Base-by-base conservation (phyloP, 225 moss, liverwort and hornwort genomes). In the Polytrichum formosum region DNA sequence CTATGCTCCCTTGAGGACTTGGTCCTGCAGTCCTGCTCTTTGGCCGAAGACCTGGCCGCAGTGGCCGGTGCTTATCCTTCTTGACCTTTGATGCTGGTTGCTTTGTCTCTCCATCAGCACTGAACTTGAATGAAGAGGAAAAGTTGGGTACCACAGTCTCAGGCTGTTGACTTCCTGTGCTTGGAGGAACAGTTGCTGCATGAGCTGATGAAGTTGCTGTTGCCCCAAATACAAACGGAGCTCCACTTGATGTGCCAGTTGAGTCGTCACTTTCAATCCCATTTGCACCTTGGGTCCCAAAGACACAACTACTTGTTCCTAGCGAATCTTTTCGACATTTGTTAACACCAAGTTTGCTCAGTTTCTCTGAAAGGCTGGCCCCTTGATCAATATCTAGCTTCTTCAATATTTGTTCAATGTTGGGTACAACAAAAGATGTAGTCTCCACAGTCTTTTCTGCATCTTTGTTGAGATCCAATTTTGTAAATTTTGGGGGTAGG, bases 71-170 rank as follows among this genome's bases (percentile, higher is more conserved):
- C 72, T 76, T 91, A 37, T 64, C 75, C 66, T 28, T 79, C 74
- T 82, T 95, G 59, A 30, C 71, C 69, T 88, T 90, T 5, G 73
- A 35, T 2, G 56, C 53, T 28, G 55, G 68, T 29, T 35, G 53
- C 72, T 70, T 74, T n/a, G 31, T 55, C 31, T 71, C 74, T 58
- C 80, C 69, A 27, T 67, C 83, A 25, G 90, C 88, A 68, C 82
- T 75, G 61, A 92, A 92, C 76, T 81, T 83, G 76, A 91, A 92
- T 21, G 81, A 66, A 54, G 66, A 59, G 64, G 72, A 65, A 13
- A 55, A 28, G 25, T 74, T 80, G 5, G 76, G 30, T 59, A 54
- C 67, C 0, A 25, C 63, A 71, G 35, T 2, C 66, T 80, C 54
- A 16, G 78, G 61, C 53, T 26, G 31, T 54, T 53, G 53, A 54